These are phyloP conservation scores for Chlorella sorokiniana DNA, from an alignment of 139 green algal species.

Conservation along the genomic window DNA sequence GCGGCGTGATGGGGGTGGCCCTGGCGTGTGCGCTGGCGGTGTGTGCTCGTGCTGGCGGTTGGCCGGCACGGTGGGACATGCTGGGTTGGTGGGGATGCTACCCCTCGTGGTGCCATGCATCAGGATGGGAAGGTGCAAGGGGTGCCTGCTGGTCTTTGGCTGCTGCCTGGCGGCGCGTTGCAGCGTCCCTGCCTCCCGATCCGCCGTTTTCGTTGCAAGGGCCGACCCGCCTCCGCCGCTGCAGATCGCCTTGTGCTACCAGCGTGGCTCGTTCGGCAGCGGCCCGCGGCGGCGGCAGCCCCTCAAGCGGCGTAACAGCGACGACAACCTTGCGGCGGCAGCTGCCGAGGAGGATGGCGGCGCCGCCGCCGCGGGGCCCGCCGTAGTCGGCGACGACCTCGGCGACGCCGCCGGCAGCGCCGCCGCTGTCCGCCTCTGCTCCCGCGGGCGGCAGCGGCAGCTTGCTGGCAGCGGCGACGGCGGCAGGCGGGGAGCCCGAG, in stretches of 20 bases:
- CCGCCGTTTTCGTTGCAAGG: neutral
- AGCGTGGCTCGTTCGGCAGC: constrained; percentile 1
- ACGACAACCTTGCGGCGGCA: neutral
- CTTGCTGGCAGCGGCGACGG: constrained; percentile 1
- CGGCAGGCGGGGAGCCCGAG: neutral
- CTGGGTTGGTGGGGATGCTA: too few relatives aligned
- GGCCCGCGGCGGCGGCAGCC: neutral
- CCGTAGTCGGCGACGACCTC: neutral
- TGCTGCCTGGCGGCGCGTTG: neutral
- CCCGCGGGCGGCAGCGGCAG: neutral
- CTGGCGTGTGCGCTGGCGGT: too few relatives aligned
- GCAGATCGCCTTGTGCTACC: constrained; percentile 45
- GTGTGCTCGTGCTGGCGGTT: neutral
- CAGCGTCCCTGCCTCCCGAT: neutral
- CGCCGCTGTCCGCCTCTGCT: constrained; percentile 12
- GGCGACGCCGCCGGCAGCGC: neutral
- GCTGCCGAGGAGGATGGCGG: neutral
- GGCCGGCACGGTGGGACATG: neutral
- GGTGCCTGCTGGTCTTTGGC: neutral
- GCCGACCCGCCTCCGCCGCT: neutral
- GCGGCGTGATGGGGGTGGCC: neutral
- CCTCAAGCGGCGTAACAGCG: constrained; percentile 39
- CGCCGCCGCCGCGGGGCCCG: neutral
- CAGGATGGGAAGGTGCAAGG: too few relatives aligned
- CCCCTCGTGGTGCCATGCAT: too few relatives aligned